Base-by-base conservation (phyloP, 75 land plant genomes). In the Adiantum capillusveneris region DNA sequence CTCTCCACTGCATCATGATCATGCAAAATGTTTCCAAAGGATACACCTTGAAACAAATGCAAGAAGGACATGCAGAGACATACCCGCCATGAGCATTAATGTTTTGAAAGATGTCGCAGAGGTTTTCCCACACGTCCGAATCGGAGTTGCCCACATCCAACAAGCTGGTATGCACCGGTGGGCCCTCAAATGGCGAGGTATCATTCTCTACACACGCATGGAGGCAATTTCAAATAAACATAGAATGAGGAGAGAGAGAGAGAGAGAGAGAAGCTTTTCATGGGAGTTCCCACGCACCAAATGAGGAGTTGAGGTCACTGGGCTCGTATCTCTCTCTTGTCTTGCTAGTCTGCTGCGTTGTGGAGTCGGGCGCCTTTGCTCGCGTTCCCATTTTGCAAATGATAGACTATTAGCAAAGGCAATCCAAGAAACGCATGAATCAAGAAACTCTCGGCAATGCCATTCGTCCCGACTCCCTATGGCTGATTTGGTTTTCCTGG, bases 51-150 rank as follows among this genome's bases (percentile, higher is more conserved):
- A 59, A 37, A 31, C 61, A 31, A 6, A 21, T 6, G 27, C 9
- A 56, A 56, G 27, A 25, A 21, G 27, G 27, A 56, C 3, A 25
- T 27, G 3, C 26, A 56, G 16, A 25, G 29, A 19, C 16, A 21
- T 30, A 24, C 20, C 31, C 62, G 45, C 34, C 31, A 0, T 59
- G 63, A 37, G 70, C 59, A 50, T 67, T 63, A 16, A 67, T 46
- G 30, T 67, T 63, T 11, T 44, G 44, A 36, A 67, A 67, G 5
- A 67, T 67, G 41, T 67, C 70, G 16, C 70, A 9, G 6, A 67
- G 49, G 25, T 67, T 67, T 41, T 67, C 70, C 70, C 70, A 67
- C 56, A 67, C 70, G 45, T 67, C 70, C 0, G 70, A 29, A 39
- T 63, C 57, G 37, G 7, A 34, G 3, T 9, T 17, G 2, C 55